Evolutionary conservation across 768 basidiomycete genomes (phyloP), one percentile per base, ranked within the genome.

Genomic region (Boletus barrowsii): DNA sequence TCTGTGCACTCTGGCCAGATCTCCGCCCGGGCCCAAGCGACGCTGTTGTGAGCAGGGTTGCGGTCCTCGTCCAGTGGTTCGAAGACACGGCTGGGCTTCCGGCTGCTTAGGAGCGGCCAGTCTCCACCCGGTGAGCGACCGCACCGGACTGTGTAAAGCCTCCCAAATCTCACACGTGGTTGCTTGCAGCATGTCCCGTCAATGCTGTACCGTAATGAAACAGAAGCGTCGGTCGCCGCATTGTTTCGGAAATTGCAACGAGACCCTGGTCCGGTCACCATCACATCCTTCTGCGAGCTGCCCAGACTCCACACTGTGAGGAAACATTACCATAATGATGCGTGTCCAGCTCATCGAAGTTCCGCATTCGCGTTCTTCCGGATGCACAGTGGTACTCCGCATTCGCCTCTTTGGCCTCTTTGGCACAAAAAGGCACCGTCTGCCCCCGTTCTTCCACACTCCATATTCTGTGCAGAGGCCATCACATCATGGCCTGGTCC

Each of bases 1-100:
- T 92, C n/a, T 93, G 90, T 92, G 80, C 86, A 88, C 3, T 77
- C 79, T 58, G 74, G 76, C 1, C 76, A 75, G 90, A 93, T 68
- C 68, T 91, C 39, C 76, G 88, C 33, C 73, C 92, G 4, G 87
- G 83, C 1, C 73, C 74, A 55, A 88, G 83, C 54, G 89, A 92
- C 52, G 80, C 83, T 10, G 78, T 76, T 8, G 85, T 92, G 14
- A 76, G 81, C 51, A 85, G 78, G 55, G 89, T 93, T 1, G 80
- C 83, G 0, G 71, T 75, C 17, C 75, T 89, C 33, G 88, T 83
- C 3, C 62, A 64, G 6, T 92, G 90, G 90, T 87, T 92, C 55
- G 82, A 90, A 67, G 65, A 64, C 18, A 83, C 86, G 75, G 86
- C 87, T 5, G 88, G 88, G 0, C 70, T 88, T 58, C 58, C 64